Percentiles rank a stretch among this genome's conserved stretches.
Evolutionary conservation across 805 yeast species (phyloP).

Genomic region (Yarrowia porcina): DNA sequence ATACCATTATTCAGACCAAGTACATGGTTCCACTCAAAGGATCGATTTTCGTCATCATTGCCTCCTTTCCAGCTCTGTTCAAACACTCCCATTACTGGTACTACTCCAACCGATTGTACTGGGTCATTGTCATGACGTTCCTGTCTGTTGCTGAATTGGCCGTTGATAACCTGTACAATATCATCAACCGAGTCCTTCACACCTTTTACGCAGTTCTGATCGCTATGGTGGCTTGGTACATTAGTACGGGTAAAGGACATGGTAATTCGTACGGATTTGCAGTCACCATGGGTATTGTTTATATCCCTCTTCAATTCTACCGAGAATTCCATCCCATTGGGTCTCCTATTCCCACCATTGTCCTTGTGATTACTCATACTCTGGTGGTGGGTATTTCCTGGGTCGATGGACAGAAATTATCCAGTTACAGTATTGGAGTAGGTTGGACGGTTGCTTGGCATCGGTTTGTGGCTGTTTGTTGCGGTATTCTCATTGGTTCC

Average conservation of each 20-base stretch:
- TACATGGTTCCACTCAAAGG: constrained; percentile 33
- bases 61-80: constrained; percentile 34
- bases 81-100: constrained; percentile 33
- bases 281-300: constrained; percentile 29
- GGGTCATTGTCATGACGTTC: constrained; percentile 38
- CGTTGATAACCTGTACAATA: constrained; percentile 38
- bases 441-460: constrained; percentile 40
- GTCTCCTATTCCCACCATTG: constrained; percentile 35
- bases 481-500: constrained; percentile 37
- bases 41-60: constrained; percentile 31
- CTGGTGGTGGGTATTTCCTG: constrained; percentile 39
- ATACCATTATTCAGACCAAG: constrained; percentile 22
- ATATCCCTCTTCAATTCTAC: constrained; percentile 32
- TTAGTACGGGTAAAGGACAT: constrained; percentile 37
- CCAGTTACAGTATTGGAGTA: constrained; percentile 30
- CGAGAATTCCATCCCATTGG: constrained; percentile 36
- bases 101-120: constrained; percentile 33
- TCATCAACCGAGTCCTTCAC: constrained; percentile 33
- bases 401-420: constrained; percentile 32
- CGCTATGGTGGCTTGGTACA: constrained; percentile 40
- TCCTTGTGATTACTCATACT: constrained; percentile 34
- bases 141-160: constrained; percentile 36
- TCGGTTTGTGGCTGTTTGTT: constrained; percentile 37
- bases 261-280: constrained; percentile 40
- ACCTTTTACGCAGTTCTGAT: constrained; percentile 36